Evolutionary conservation across 305 asterid species (phyloP).

Genomic region (Stenogyne calaminthoides): DNA sequence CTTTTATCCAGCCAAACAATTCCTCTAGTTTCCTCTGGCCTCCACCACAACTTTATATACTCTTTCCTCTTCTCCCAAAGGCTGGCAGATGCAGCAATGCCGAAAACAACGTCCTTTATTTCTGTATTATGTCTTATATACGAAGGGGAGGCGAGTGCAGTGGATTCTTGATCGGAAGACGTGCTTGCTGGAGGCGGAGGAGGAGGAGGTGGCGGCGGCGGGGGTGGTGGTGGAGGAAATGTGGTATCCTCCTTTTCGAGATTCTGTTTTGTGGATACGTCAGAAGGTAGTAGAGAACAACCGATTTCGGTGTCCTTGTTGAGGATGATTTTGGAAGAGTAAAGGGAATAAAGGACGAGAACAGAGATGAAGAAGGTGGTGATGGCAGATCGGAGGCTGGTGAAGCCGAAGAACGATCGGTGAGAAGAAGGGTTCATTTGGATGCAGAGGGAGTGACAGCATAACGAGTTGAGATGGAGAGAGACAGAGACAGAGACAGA

Average conservation of each 20-base stretch:
- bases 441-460: neutral
- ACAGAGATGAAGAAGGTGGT: constrained; percentile 45
- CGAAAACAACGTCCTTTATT: constrained; percentile 63
- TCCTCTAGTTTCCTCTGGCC: constrained; percentile 69
- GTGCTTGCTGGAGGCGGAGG: constrained; percentile 9
- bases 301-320: constrained; percentile 28
- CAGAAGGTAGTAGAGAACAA: constrained; percentile 31
- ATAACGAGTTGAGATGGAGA: neutral
- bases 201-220: constrained; percentile 4
- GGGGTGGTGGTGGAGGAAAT: constrained; percentile 17
- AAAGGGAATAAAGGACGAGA: constrained; percentile 53
- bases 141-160: neutral
- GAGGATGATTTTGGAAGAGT: constrained; percentile 64
- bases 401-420: constrained; percentile 36
- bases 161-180: constrained; percentile 5
- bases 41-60: constrained; percentile 85
- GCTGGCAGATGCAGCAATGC: constrained; percentile 75
- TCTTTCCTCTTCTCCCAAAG: constrained; percentile 80
- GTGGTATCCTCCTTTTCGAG: neutral
- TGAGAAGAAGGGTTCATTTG: constrained; percentile 44
- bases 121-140: constrained; percentile 23
- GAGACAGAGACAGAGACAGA: no score
- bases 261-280: constrained; percentile 29
- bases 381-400: constrained; percentile 45
- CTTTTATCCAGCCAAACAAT: constrained; percentile 72